A percentile compares a stretch with the other conserved stretches of the same genome.
Conservation (phyloP, 495 filamentous ascomycete species). For the Lentithecium fluviatile region DNA sequence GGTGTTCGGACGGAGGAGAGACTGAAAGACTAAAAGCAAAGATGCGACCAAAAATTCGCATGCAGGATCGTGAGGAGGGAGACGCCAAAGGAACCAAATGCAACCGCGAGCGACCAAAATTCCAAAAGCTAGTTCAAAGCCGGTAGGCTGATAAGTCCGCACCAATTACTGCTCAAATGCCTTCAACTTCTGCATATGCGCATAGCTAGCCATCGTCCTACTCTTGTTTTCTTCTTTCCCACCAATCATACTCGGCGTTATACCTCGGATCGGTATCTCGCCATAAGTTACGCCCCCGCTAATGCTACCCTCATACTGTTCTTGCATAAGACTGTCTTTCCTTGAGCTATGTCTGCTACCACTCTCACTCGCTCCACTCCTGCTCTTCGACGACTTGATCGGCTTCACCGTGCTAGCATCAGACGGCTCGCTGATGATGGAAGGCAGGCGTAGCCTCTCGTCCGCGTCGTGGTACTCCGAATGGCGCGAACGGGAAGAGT, state of each 20-base stretch:
- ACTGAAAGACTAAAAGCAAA: no score
- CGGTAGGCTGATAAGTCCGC: no score
- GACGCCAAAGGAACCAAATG: no score
- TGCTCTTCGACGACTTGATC: slow-evolving; percentile 7
- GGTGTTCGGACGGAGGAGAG: no score
- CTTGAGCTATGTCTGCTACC: slow-evolving; percentile 1
- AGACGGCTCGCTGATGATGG: slow-evolving; percentile 28
- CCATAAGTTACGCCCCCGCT: slow-evolving; percentile 9
- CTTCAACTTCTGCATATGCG: slow-evolving; percentile 17
- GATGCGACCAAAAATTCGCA: no score
- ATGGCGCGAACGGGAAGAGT: slow-evolving; percentile 1
- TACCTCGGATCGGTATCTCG: slow-evolving; percentile 35
- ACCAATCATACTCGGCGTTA: slow-evolving; percentile 34
- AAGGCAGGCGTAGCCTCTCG: slow-evolving; percentile 12
- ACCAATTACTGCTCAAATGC: slow-evolving; percentile 5
- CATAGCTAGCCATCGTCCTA: slow-evolving; percentile 36
- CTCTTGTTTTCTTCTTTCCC: slow-evolving; percentile 14
- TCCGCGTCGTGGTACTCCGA: neutral
- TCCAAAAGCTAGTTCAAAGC: no score
- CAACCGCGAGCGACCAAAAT: no score
- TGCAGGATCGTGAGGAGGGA: no score
- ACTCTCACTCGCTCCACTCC: neutral
- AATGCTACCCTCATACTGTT: slow-evolving; percentile 14
- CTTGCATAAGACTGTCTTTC: slow-evolving; percentile 23
- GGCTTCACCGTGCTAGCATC: slow-evolving; percentile 37